Base-by-base conservation (phyloP, 2,329 filamentous ascomycete genomes). In the Pyrenochaeta sp. region DNA sequence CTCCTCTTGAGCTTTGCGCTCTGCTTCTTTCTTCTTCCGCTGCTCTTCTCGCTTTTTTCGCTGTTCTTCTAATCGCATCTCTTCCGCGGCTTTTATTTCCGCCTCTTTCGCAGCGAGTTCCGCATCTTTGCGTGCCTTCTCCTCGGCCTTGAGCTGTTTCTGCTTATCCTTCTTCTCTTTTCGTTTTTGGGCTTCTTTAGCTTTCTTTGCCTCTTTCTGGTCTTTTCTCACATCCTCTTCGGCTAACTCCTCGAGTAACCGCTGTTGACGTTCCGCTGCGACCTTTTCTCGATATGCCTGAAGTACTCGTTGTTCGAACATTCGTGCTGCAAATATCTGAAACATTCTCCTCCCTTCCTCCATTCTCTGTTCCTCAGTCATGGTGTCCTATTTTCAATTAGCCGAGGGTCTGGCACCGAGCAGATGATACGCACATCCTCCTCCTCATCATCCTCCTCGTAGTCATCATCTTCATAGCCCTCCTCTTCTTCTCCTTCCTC, bases 301-400 rank as follows among this genome's bases (percentile, higher is more conserved):
- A 54, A 99, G 83, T 18, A 99, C 95, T 60, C 95, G 86, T 76
- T 99, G 95, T 79, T 99, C 95, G 76, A 99, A 99, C 95, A 99
- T 99, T 60, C 95, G 88, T 52, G 95, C 95, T 56, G 95, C 95
- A 77, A 99, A 99, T 75, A 99, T 98, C 76, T 99, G 95, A 74
- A 99, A 99, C 95, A 99, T 99, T 65, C 94, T 86, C 51, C 95
- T 87, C 56, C 95, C 95, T 81, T 99, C 95, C 75, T 98, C 93
- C 95, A 99, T 98, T 57, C 95, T 90, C 81, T 98, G 93, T 79
- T 97, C 92, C 81, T 98, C 94, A 45, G 92, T 97, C 91, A 98
- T 95, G 61, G 90, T 87, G 74, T 96, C 93, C 94, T 98, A 78
- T 56, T 71, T 76, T 45, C 56, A 48, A 59, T 67, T 70, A 72